Percentiles rank a stretch among this genome's conserved stretches.
Conservation (phyloP, 2,329 filamentous ascomycete genomes). For the Phyllosticta paracitricarpa region DNA sequence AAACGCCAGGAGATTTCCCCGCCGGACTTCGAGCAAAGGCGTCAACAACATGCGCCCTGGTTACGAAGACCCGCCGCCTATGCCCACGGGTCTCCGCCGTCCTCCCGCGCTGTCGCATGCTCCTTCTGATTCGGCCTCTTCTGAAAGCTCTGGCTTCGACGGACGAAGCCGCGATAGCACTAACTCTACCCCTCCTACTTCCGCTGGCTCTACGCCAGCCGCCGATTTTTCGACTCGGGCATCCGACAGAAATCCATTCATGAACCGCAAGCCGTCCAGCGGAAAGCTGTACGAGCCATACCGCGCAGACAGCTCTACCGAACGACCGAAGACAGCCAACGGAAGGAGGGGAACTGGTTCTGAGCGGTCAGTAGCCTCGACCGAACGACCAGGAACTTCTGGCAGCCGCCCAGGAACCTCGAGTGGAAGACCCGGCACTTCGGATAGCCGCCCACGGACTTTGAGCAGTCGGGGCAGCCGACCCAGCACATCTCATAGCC, state of each 20-base stretch:
- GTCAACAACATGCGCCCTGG: conserved; percentile 10
- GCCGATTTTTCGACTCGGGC: conserved; percentile 14
- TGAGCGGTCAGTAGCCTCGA: background rate
- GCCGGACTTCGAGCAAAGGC: conserved; percentile 17
- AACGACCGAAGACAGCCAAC: background rate
- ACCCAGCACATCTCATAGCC: background rate
- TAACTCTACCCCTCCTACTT: conserved; percentile 28
- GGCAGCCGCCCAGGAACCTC: background rate
- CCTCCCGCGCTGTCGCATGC: conserved; percentile 22
- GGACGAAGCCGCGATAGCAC: conserved; percentile 24
- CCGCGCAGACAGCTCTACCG: background rate
- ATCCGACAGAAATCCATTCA: background rate
- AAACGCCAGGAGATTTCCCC: conserved; percentile 7
- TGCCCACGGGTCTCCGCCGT: conserved; percentile 14
- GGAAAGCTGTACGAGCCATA: background rate
- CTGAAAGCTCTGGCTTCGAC: conserved; percentile 21
- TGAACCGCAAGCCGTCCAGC: background rate
- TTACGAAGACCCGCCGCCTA: conserved; percentile 14
- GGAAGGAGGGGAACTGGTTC: background rate
- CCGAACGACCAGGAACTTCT: background rate
- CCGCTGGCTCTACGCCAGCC: conserved; percentile 21
- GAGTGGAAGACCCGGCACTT: background rate
- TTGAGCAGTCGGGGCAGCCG: background rate
- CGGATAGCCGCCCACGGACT: conserved; percentile 1
- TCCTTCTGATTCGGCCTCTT: conserved; percentile 29